These are phyloP conservation scores for Pichia exigua DNA, from an alignment of 805 yeast genomes.

Conservation along the genomic window DNA sequence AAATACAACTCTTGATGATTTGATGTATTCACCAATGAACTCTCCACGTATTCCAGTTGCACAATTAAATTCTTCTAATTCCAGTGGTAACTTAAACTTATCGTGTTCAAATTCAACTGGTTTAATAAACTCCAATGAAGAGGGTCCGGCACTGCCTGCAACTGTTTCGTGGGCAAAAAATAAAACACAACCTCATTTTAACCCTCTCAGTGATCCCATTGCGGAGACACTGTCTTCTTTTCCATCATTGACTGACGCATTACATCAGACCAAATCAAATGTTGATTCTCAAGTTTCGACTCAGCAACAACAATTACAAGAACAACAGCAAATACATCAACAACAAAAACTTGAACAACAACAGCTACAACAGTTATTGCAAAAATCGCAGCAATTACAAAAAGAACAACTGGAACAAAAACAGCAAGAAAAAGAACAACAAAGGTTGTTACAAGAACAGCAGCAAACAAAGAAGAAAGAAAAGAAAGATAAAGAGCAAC, in stretches of 20 bases:
- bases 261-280: constrained; percentile 12
- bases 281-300: constrained; percentile 23
- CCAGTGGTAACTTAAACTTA: background rate
- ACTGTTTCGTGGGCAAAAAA: constrained; percentile 57
- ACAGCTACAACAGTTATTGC: constrained; percentile 9
- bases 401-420: constrained; percentile 14
- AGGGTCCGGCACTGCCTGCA: constrained; percentile 45
- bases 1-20: constrained; percentile 22
- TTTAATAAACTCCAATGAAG: constrained; percentile 5
- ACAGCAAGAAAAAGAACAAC: constrained; percentile 25
- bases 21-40: constrained; percentile 6
- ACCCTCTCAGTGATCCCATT: constrained; percentile 4
- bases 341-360: constrained; percentile 22
- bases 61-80: background rate
- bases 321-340: constrained; percentile 8
- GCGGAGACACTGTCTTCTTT: constrained; percentile 31
- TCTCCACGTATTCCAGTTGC: constrained; percentile 17
- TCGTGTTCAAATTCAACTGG: background rate
- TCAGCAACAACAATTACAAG: constrained; percentile 12
- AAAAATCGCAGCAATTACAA: constrained; percentile 9
- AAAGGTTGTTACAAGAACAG: constrained; percentile 17
- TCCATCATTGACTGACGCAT: constrained; percentile 38
- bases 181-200: constrained; percentile 20
- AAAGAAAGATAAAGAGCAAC: constrained; percentile 22
- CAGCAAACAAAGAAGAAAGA: constrained; percentile 17